phyloP scores from a whole-genome alignment of 805 yeast species.

The Schwanniomyces sp. region DNA sequence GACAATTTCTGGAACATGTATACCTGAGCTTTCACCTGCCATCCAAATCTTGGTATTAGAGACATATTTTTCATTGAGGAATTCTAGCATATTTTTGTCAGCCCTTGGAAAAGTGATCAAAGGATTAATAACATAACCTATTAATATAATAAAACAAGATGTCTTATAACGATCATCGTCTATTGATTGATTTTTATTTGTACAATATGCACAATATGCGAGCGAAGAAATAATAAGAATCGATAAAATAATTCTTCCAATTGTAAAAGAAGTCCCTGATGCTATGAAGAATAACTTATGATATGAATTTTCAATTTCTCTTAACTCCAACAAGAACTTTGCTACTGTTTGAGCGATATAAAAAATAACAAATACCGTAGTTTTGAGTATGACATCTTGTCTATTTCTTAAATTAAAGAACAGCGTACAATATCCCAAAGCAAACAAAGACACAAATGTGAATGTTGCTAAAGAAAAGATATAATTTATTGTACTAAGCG shows the following conservation, averaged over 20 bases:
- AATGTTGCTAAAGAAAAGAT: background rate
- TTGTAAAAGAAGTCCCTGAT: background rate
- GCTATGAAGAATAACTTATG: no score
- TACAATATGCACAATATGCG: background rate
- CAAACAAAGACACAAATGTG: background rate
- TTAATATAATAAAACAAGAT: background rate
- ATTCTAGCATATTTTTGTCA: background rate
- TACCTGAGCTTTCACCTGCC: background rate
- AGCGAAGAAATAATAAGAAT: background rate
- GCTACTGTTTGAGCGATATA: constrained; percentile 48
- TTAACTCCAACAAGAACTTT: constrained; percentile 56
- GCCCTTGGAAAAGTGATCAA: background rate
- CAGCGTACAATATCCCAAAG: constrained; percentile 1
- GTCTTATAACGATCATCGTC: background rate
- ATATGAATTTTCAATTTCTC: background rate
- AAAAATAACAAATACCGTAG: background rate
- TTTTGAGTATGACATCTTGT: background rate
- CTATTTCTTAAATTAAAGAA: background rate
- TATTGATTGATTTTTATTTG: background rate
- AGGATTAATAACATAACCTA: background rate
- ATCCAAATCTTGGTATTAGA: background rate
- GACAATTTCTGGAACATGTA: constrained; percentile 1
- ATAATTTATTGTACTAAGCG: background rate
- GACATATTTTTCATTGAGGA: background rate
- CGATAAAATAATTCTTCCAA: background rate